A percentile compares a stretch with the other conserved stretches of the same genome.
These are phyloP conservation scores for Pseudogymnoascus sp. DNA, from an alignment of 2,329 filamentous ascomycete species.

Conservation along the genomic window DNA sequence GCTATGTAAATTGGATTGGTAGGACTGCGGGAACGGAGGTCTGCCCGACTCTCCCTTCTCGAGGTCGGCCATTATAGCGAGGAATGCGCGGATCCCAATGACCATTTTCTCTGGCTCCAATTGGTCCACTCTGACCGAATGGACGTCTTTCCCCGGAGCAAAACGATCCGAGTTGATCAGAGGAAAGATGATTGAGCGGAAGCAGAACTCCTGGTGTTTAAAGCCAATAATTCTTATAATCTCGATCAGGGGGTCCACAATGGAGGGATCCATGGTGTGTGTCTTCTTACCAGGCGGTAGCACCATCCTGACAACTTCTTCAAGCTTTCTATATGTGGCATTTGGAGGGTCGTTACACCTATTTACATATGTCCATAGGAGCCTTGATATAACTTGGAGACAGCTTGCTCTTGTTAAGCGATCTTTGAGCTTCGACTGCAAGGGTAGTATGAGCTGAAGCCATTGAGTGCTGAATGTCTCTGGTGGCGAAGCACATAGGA, in stretches of 20 bases:
- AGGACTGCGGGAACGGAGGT: slow-evolving; percentile 78
- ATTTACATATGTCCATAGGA: slow-evolving; percentile 93
- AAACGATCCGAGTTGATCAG: slow-evolving; percentile 91
- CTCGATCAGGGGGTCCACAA: slow-evolving; percentile 85
- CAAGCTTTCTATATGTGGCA: slow-evolving; percentile 67
- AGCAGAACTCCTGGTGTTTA: slow-evolving; percentile 89
- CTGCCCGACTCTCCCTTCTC: slow-evolving; percentile 71
- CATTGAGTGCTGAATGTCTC: slow-evolving; percentile 82
- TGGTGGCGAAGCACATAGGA: slow-evolving; percentile 79
- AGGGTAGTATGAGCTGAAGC: slow-evolving; percentile 69
- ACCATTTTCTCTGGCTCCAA: slow-evolving; percentile 95
- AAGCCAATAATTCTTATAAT: slow-evolving; percentile 91
- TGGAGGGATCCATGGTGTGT: slow-evolving; percentile 73
- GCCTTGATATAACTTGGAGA: slow-evolving; percentile 78
- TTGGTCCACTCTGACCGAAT: slow-evolving; percentile 80
- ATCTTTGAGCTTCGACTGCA: slow-evolving; percentile 80
- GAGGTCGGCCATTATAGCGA: slow-evolving; percentile 86
- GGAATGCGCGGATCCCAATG: slow-evolving; percentile 89
- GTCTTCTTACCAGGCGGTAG: slow-evolving; percentile 74
- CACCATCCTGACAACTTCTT: slow-evolving; percentile 80
- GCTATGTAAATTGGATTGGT: slow-evolving; percentile 33
- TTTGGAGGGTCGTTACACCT: slow-evolving; percentile 62
- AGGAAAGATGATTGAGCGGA: slow-evolving; percentile 87
- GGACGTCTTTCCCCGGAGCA: slow-evolving; percentile 47
- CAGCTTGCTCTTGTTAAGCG: slow-evolving; percentile 69